phyloP scores from a whole-genome alignment of 257 asterid species.

The Penstemon davidsonii region DNA sequence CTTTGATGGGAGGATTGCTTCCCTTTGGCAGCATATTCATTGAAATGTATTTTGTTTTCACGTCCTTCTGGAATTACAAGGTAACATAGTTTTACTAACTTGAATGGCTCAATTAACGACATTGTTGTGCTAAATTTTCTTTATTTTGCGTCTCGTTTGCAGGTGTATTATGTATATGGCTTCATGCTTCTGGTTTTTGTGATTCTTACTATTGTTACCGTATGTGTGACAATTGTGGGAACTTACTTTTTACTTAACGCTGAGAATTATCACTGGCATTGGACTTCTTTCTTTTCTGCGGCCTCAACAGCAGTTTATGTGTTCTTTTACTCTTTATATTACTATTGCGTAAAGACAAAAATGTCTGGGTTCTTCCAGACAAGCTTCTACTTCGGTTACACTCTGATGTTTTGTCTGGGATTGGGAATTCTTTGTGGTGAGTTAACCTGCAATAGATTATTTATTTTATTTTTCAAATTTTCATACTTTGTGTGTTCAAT shows the following conservation, averaged over 20 bases:
- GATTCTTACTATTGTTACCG: slow-evolving; percentile 62
- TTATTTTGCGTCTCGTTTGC: slow-evolving; percentile 19
- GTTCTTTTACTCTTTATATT: slow-evolving; percentile 58
- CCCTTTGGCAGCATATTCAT: slow-evolving; percentile 73
- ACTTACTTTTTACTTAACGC: slow-evolving; percentile 69
- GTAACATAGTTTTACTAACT: slow-evolving; percentile 28
- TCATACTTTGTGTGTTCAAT: not conserved
- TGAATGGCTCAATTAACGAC: not conserved
- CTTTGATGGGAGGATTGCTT: slow-evolving; percentile 70
- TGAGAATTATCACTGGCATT: slow-evolving; percentile 76
- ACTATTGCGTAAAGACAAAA: slow-evolving; percentile 63
- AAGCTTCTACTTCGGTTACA: slow-evolving; percentile 69
- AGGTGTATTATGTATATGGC: slow-evolving; percentile 74
- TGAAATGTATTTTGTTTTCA: slow-evolving; percentile 73
- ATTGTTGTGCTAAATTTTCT: not conserved
- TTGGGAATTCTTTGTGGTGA: slow-evolving; percentile 66
- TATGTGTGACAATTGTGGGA: slow-evolving; percentile 65
- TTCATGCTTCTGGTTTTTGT: slow-evolving; percentile 69
- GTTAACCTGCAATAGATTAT: slow-evolving; percentile 5
- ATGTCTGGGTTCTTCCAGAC: slow-evolving; percentile 75
- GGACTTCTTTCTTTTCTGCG: slow-evolving; percentile 75
- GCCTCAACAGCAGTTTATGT: slow-evolving; percentile 63
- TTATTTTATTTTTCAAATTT: not conserved
- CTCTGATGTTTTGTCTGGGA: slow-evolving; percentile 45
- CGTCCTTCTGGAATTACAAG: slow-evolving; percentile 80